A percentile compares a stretch with the other conserved stretches of the same genome.
These are phyloP conservation scores for Yamadazyma buinensis DNA, from an alignment of 1,139 yeast genomes.

Conservation along the genomic window DNA sequence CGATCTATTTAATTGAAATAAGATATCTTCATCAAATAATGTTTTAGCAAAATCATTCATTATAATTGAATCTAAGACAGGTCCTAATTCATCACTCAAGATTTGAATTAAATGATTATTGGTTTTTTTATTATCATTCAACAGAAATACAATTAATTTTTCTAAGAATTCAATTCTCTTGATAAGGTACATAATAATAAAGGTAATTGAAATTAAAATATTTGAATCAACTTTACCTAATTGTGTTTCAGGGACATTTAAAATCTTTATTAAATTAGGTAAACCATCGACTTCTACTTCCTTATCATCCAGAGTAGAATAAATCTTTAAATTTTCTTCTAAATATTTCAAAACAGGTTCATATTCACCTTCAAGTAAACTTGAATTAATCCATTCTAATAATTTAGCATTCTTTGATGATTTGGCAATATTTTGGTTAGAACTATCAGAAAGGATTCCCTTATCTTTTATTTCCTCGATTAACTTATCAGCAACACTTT, in stretches of 20 bases:
- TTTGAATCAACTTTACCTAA: neutral
- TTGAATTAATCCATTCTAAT: conserved; percentile 23
- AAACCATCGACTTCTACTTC: conserved; percentile 3
- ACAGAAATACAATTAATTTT: conserved; percentile 12
- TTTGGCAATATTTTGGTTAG: conserved; percentile 4
- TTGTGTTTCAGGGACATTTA: conserved; percentile 2
- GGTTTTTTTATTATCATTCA: conserved; percentile 2
- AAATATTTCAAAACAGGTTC: conserved; percentile 16
- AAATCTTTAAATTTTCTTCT: conserved; percentile 7
- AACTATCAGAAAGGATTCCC: conserved; percentile 7
- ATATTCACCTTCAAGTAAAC: conserved; percentile 23
- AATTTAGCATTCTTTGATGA: conserved; percentile 12
- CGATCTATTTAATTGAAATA: conserved; percentile 20
- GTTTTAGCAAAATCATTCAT: conserved; percentile 2
- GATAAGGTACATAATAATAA: conserved; percentile 20
- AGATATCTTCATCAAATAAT: conserved; percentile 10
- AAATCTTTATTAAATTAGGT: conserved; percentile 9
- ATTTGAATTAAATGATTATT: conserved; percentile 17
- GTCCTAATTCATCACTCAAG: conserved; percentile 25
- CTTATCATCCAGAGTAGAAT: conserved; percentile 1
- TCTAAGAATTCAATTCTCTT: conserved; percentile 25
- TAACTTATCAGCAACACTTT: conserved; percentile 11
- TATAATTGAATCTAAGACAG: conserved; percentile 25
- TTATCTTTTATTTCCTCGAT: conserved; percentile 13
- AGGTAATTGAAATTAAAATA: conserved; percentile 1